Evolutionary conservation across 1,139 yeast genomes (phyloP).

Genomic region (Yamadazyma oceani): DNA sequence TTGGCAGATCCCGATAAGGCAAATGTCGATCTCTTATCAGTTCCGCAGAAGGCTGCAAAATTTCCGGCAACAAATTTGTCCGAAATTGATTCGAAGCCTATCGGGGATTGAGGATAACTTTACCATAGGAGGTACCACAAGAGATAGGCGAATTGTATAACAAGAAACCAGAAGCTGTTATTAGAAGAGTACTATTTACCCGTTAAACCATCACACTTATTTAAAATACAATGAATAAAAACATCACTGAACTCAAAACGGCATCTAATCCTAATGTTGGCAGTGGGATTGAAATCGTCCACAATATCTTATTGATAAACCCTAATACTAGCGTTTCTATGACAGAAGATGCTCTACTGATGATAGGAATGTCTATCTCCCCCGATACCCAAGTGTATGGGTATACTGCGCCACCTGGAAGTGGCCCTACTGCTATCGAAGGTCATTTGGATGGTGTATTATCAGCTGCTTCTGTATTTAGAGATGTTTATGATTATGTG

Average conservation of each 20-base stretch:
- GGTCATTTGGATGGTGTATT: conserved; percentile 13
- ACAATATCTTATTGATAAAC: conserved; percentile 11
- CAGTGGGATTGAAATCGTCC: background rate
- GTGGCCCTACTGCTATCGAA: conserved; percentile 10
- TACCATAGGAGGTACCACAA: too few species aligned
- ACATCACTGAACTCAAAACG: background rate
- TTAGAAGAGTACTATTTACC: too few species aligned
- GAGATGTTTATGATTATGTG: conserved; percentile 10
- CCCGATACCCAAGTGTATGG: conserved; percentile 11
- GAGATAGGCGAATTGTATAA: too few species aligned
- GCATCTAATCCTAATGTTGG: background rate
- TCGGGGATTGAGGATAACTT: too few species aligned
- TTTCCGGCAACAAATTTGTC: too few species aligned
- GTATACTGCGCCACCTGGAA: conserved; percentile 10
- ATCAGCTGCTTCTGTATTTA: conserved; percentile 9
- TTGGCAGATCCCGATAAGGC: too few species aligned
- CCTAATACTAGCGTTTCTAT: conserved; percentile 11
- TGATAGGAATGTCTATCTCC: conserved; percentile 8
- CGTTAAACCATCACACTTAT: too few species aligned
- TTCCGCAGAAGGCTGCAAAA: too few species aligned
- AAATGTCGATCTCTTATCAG: too few species aligned
- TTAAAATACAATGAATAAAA: too few species aligned
- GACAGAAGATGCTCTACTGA: conserved; percentile 11
- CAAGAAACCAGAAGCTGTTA: too few species aligned
- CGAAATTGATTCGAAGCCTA: too few species aligned